Base-by-base conservation (phyloP, 768 basidiomycete species). In the Amanita muscaria region DNA sequence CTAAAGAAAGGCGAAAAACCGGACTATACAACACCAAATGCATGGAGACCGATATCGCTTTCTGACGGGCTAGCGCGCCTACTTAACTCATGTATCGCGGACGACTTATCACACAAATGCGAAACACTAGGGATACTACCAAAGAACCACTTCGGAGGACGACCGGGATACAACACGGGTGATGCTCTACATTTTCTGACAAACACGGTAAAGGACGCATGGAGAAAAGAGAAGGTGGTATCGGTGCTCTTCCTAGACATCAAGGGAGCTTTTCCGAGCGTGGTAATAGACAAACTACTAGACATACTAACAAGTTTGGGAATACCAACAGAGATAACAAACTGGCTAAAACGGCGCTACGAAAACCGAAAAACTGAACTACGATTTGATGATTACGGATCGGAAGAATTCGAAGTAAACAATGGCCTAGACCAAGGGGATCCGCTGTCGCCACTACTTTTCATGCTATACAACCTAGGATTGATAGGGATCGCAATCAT, bases 311-410 rank as follows among this genome's bases (percentile, higher is more conserved):
- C 23, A 24, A 5, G 7, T 3, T n/a, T n/a, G 16, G 38, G 38
- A 2, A 23, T 39, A 9, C 38, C 38, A 4, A 2, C 3, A 5
- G 3, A 25, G 16, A n/a, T 11, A 1, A 39, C 38, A 3, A 8
- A 24, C 3, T 39, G 38, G 38, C 23, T 39, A 51, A 2, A 42
- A 21, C n/a, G n/a, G n/a, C n/a, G n/a, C n/a, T n/a, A n/a, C n/a
- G n/a, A n/a, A n/a, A n/a, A n/a, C n/a, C n/a, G n/a, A n/a, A n/a
- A n/a, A n/a, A n/a, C n/a, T n/a, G n/a, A n/a, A n/a, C n/a, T n/a
- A n/a, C n/a, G n/a, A 9, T 53, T 53, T 12, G 50, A 53, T n/a
- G 50, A 53, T 24, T 53, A 38, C 25, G n/a, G 23, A 10, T 53
- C 52, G 1, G 41, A 34, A 3, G 23, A 37, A 1, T 48, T 48